Base-by-base conservation (phyloP, 1,284 basidiomycete species). In the Marasmius oreades region DNA sequence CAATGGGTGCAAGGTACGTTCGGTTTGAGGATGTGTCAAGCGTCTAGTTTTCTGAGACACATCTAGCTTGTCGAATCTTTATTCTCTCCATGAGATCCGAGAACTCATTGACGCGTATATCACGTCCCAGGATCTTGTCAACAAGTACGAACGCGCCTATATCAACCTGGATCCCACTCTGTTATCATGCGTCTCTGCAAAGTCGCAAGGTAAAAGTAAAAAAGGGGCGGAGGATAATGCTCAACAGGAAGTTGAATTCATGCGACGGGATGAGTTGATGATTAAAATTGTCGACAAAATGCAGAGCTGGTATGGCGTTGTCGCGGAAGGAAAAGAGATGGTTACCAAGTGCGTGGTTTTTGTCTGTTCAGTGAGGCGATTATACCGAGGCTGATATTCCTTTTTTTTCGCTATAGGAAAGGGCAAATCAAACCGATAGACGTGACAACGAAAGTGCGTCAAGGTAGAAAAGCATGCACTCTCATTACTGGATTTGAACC, bases 401-500 rank as follows among this genome's bases (percentile, higher is more conserved):
- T 16, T n/a, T 43, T 37, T 61, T 23, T 50, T 34, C 18, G 46
- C 14, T 8, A 31, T 63, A 93, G 91, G 73, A 95, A 94, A 70
- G 92, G 93, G 11, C 69, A 76, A 10, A 69, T 93, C 45, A 82
- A 81, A 53, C 85, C 89, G 0, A 81, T 95, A 48, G 79, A 80
- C 5, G 78, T 95, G 18, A 69, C 75, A 3, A 78, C 84, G 52
- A 93, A 92, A 72, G 73, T 83, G 18, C 78, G 92, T 22, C 88
- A 90, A 67, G 90, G 91, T 3, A 77, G 86, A 45, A 90, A 91
- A 70, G 82, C 85, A 22, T 84, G 82, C 51, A 96, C 93, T 2
- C 73, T 90, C 48, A 77, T 94, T 44, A 84, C 85, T 0, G 86
- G 88, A 0, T 88, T 91, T 60, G 93, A 96, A 66, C 77, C 84